Evolutionary conservation across 257 asterid species (phyloP), one percentile per base, ranked within the genome.

Genomic region (Primulina huaijiensis): DNA sequence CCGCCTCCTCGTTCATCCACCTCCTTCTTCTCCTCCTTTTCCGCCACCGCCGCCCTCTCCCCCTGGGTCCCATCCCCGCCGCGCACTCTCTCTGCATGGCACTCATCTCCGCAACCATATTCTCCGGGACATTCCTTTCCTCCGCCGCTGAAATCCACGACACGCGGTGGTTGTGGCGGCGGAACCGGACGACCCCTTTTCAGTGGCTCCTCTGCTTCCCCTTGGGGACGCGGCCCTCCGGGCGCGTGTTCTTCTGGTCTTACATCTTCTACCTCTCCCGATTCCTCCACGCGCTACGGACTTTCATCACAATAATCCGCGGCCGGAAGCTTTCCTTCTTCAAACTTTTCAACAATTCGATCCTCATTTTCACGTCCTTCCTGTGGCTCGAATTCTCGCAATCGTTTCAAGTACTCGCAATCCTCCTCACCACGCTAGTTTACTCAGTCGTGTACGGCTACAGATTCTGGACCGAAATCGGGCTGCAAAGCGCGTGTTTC

Each of bases 171-270:
- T 77, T 80, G 78, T 89, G 96, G 96, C 79, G 88, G 2, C 80
- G 96, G 23, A 76, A 82, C n/a, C 81, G 84, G 25, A 89, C 88
- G 60, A 89, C 95, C 4, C 75, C 97, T 0, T 73, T 85, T 53
- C 93, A 92, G 67, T 92, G 97, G 97, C 86, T 89, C 58, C 84
- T 92, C 64, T 92, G 97, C 59, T 89, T 92, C 68, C 96, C 96
- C 0, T 70, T 92, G 0, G 96, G 97, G 25, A 92, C 93, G 0
- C 97, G 97, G 61, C 95, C 97, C 66, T 85, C 95, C 0, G 96
- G 96, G 4, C 89, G 96, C 77, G 97, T 91, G 0, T 91, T 91
- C 87, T 89, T 91, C 86, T 91, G 98, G 98, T 92, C 98, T 0
- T 89, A 91, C 76, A 65, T 77, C 0, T 89, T 76, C 74, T 91